Conservation (phyloP, 768 basidiomycete species). For the Mycena chlorophos region DNA sequence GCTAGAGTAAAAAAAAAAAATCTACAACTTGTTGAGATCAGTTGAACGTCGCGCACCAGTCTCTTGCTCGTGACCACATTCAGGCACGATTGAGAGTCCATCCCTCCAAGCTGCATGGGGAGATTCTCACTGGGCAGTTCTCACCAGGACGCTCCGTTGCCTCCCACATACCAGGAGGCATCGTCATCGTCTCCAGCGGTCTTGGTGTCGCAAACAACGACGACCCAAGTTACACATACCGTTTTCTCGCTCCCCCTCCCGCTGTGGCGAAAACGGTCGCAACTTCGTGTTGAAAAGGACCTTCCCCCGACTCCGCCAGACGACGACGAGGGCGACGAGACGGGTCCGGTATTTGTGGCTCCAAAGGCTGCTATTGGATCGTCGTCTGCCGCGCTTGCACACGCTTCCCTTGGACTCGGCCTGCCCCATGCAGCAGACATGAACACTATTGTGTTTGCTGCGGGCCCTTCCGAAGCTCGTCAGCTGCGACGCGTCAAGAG, state of each 20-base stretch:
- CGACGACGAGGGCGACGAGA: slow-evolving; percentile 22
- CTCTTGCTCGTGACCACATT: not conserved
- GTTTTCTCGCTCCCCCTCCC: slow-evolving; percentile 58
- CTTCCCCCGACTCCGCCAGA: slow-evolving; percentile 49
- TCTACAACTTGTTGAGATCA: too few species aligned
- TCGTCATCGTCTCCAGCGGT: slow-evolving; percentile 32
- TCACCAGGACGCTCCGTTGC: slow-evolving; percentile 18
- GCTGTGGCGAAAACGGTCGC: slow-evolving; percentile 58
- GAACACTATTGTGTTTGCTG: slow-evolving; percentile 48
- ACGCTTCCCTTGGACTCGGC: slow-evolving; percentile 59
- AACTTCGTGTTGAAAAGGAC: slow-evolving; percentile 45
- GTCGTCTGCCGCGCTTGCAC: slow-evolving; percentile 47
- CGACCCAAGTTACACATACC: slow-evolving; percentile 49
- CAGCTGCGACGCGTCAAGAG: slow-evolving; percentile 55
- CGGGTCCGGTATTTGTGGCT: slow-evolving; percentile 10
- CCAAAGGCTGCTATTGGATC: slow-evolving; percentile 19
- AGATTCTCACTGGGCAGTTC: slow-evolving; percentile 27
- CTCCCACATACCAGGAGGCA: slow-evolving; percentile 40
- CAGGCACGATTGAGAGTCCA: not conserved
- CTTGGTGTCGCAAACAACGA: slow-evolving; percentile 46
- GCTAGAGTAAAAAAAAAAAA: not conserved
- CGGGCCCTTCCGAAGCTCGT: slow-evolving; percentile 15
- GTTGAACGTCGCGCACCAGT: not conserved
- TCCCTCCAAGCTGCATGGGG: slow-evolving; percentile 10
- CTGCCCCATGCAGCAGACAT: slow-evolving; percentile 54